A percentile compares a stretch with the other conserved stretches of the same genome.
phyloP scores from a whole-genome alignment of 306 rosid species.

The peach (Prunus persica) region DNA sequence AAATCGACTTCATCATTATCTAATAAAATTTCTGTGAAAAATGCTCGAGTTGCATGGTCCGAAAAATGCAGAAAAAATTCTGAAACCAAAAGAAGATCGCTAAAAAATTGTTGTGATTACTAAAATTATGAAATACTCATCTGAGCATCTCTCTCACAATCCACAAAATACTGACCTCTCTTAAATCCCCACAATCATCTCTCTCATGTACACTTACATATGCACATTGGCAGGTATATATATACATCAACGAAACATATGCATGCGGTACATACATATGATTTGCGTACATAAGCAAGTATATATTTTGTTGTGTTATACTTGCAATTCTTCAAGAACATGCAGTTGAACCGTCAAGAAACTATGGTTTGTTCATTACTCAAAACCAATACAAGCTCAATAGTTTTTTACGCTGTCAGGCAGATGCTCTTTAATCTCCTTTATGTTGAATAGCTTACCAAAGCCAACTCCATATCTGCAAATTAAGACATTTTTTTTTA shows the following conservation, averaged over 20 bases:
- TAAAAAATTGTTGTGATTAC: not conserved
- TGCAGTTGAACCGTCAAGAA: constrained; percentile 13
- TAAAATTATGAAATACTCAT: not conserved
- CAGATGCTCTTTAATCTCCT: not conserved
- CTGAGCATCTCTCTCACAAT: not conserved
- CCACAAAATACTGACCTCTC: not conserved
- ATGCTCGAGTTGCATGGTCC: not conserved
- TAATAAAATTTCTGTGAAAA: constrained; percentile 4
- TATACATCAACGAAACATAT: not conserved
- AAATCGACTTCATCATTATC: constrained; percentile 20
- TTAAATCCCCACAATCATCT: not conserved
- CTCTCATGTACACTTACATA: not conserved
- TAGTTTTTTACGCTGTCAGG: not conserved
- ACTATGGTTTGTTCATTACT: not conserved
- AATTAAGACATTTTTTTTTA: not conserved
- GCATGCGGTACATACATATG: not conserved
- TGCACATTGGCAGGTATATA: not conserved
- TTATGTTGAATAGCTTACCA: constrained; percentile 27
- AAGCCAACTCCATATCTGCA: constrained; percentile 49
- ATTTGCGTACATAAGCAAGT: not conserved
- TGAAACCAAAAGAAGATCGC: not conserved
- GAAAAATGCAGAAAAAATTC: not conserved
- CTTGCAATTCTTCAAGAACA: constrained; percentile 18
- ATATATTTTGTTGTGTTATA: constrained; percentile 14
- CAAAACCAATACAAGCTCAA: constrained; percentile 2